Percentiles rank a stretch among this genome's conserved stretches.
Conservation (phyloP, 140 eudicot genomes). For the Senecio squalidus region DNA sequence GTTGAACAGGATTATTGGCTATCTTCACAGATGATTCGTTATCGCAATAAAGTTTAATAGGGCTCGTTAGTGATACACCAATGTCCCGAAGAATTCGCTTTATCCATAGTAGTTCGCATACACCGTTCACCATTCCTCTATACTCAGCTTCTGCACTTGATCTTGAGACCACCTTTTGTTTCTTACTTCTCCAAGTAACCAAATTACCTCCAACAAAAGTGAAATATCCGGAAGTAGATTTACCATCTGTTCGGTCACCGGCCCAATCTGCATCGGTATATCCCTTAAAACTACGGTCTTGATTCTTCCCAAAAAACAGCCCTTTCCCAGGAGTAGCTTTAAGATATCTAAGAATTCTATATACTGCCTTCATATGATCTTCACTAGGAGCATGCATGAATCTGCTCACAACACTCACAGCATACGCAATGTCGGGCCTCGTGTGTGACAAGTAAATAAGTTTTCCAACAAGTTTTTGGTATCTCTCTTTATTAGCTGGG, state of each 20-base stretch:
- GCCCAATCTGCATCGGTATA: slow-evolving; percentile 17
- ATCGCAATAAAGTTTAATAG: slow-evolving; percentile 11
- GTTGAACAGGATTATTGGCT: too few relatives aligned
- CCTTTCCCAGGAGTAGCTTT: slow-evolving; percentile 13
- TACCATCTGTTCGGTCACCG: slow-evolving; percentile 5
- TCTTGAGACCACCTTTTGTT: slow-evolving; percentile 13
- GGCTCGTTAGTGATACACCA: slow-evolving; percentile 10
- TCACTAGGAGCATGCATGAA: slow-evolving; percentile 18
- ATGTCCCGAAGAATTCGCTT: slow-evolving; percentile 13
- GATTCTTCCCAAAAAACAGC: slow-evolving; percentile 8
- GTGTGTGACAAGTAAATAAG: slow-evolving; percentile 10
- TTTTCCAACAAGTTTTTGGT: slow-evolving; percentile 16
- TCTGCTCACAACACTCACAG: slow-evolving; percentile 11
- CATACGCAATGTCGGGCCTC: slow-evolving; percentile 7
- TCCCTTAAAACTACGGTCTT: slow-evolving; percentile 3
- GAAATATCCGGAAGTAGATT: slow-evolving; percentile 19
- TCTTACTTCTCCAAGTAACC: slow-evolving; percentile 14
- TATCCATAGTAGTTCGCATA: slow-evolving; percentile 12
- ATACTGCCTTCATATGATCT: slow-evolving; percentile 3
- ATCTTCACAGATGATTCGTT: too few relatives aligned
- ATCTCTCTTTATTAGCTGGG: slow-evolving; percentile 9
- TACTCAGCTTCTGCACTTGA: slow-evolving; percentile 3
- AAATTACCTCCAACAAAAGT: slow-evolving; percentile 16
- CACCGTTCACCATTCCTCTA: slow-evolving; percentile 12
- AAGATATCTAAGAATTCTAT: slow-evolving; percentile 10